Evolutionary conservation across 148 eudicot genomes (phyloP).

Genomic region (Vaccinium vitisidaea): DNA sequence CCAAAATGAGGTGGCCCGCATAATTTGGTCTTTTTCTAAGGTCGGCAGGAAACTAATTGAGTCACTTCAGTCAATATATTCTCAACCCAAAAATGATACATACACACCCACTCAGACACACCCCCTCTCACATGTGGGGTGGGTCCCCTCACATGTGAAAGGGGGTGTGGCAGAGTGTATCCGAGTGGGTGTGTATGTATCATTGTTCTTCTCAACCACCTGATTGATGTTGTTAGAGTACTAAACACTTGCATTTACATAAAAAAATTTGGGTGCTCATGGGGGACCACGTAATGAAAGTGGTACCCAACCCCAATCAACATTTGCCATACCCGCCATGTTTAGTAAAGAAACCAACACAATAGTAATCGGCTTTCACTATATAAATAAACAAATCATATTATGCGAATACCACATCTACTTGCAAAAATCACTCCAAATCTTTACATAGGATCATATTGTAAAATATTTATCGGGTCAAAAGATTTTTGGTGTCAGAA

Average conservation of each 20-base stretch:
- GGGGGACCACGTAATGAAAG: not conserved
- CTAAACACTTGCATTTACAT: too few species aligned
- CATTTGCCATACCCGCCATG: not conserved
- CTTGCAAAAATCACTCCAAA: not conserved
- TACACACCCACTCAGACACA: too few species aligned
- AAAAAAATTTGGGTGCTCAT: not conserved
- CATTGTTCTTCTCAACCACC: not conserved
- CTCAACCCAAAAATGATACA: too few species aligned
- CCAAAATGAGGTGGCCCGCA: too few species aligned
- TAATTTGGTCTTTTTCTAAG: too few species aligned
- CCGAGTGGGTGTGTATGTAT: too few species aligned
- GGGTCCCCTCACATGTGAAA: too few species aligned
- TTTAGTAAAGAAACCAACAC: not conserved
- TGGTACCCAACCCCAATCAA: not conserved
- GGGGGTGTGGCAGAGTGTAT: too few species aligned
- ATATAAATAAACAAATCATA: not conserved
- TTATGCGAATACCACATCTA: not conserved
- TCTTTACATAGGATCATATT: too few species aligned
- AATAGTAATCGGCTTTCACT: not conserved
- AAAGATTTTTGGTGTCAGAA: not conserved
- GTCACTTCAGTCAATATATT: not conserved
- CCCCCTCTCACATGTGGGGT: too few species aligned
- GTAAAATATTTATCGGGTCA: too few species aligned
- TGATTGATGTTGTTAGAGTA: not conserved
- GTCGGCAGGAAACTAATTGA: too few species aligned